Base-by-base conservation (phyloP, 2,329 filamentous ascomycete genomes). In the Verticillium nubilum region DNA sequence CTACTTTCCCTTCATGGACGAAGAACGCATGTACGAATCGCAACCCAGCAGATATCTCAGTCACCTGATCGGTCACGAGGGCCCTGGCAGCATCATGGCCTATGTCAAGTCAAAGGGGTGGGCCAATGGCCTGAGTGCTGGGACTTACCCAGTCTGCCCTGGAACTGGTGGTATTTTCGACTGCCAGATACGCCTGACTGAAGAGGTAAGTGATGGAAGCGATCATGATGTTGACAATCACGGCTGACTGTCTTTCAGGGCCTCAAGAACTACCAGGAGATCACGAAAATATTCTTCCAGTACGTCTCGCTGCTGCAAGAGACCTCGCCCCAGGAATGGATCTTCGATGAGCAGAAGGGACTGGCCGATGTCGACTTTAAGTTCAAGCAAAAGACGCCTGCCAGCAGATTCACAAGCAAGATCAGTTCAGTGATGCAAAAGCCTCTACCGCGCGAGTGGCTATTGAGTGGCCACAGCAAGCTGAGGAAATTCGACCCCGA, bases 361-460 rank as follows among this genome's bases (percentile, higher is more conserved):
- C 87, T 98, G 76, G 88, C 90, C 52, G 93, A 98, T 65, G 91
- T 98, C 13, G 90, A 96, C 66, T 99, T 99, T 80, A 91, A 90
- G 65, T 99, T 96, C 76, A 91, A 88, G 74, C 91, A 98, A 71
- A 98, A 98, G 79, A 91, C 87, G 2, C 91, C 91, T 1, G 92
- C 94, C 1, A 95, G 89, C 70, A 86, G 89, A 28, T 98, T 97
- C 68, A 95, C 92, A 0, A 97, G 92, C 77, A 86, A 85, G 61
- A 86, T 92, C 64, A 92, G 89, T 69, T 86, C 89, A 19, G 85
- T 92, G 19, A 98, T 99, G 95, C 95, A 98, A 72, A 92, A 90
- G 72, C 90, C 90, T 1, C 78, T 96, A 52, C 92, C 92, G 2
- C 86, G 93, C 63, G 91, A 97, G 70, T 91, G 89, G 86, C 80